Conservation (phyloP, 495 filamentous ascomycete species). For the Aspergillus cristatus region DNA sequence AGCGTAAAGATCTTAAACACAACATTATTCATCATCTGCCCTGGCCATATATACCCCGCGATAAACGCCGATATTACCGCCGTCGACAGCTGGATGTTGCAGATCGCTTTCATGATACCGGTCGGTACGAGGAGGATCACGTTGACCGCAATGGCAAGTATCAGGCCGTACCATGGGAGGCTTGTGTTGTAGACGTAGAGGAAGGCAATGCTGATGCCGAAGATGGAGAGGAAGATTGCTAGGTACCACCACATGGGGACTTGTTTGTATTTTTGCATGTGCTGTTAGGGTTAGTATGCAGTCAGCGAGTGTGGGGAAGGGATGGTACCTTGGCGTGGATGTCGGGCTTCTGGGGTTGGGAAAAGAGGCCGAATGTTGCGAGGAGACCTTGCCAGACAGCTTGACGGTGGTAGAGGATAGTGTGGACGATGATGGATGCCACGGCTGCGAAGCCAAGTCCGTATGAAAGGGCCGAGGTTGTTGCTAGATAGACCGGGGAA, state of each 20-base stretch:
- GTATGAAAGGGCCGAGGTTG: slow-evolving; percentile 49
- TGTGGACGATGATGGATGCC: slow-evolving; percentile 44
- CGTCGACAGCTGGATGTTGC: slow-evolving; percentile 45
- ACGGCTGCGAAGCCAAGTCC: slow-evolving; percentile 52
- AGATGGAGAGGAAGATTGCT: slow-evolving; percentile 21
- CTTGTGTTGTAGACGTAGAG: slow-evolving; percentile 46
- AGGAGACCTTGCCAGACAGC: slow-evolving; percentile 20
- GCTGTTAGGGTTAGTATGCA: not conserved
- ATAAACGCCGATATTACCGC: slow-evolving; percentile 53
- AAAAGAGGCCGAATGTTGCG: not conserved
- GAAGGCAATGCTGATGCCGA: slow-evolving; percentile 39
- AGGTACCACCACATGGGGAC: slow-evolving; percentile 8
- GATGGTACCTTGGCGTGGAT: slow-evolving; percentile 1
- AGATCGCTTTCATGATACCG: slow-evolving; percentile 37
- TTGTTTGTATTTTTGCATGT: slow-evolving; percentile 6
- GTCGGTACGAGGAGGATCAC: slow-evolving; percentile 10
- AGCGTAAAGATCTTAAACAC: slow-evolving; percentile 57
- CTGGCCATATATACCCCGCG: slow-evolving; percentile 50
- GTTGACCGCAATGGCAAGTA: slow-evolving; percentile 30
- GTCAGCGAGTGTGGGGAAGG: not conserved
- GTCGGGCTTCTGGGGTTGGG: slow-evolving; percentile 25
- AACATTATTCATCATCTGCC: slow-evolving; percentile 47
- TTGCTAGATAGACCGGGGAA: slow-evolving; percentile 51
- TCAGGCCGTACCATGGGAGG: slow-evolving; percentile 48
- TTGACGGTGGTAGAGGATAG: slow-evolving; percentile 30